Percentiles rank a stretch among this genome's conserved stretches.
phyloP scores from a whole-genome alignment of 352 stramenopile genomes.

The Blastocystis sp. region DNA sequence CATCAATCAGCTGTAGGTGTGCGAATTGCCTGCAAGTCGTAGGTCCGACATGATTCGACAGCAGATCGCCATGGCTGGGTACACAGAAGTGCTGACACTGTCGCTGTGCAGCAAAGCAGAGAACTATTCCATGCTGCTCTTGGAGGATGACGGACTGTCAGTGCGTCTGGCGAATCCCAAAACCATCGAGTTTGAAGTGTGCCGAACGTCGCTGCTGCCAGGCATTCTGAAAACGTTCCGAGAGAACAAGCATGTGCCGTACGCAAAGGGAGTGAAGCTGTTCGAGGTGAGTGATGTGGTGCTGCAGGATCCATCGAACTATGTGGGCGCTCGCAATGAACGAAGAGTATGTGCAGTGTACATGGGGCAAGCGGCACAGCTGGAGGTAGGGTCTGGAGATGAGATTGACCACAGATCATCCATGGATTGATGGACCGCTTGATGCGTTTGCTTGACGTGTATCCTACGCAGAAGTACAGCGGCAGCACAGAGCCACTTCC shows the following conservation, averaged over 20 bases:
- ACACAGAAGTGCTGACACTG: slow-evolving; percentile 94
- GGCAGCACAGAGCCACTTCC: slow-evolving; percentile 70
- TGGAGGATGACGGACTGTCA: slow-evolving; percentile 75
- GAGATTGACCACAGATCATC: slow-evolving; percentile 71
- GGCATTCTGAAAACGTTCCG: slow-evolving; percentile 96
- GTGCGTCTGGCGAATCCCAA: slow-evolving; percentile 94
- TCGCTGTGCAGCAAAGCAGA: slow-evolving; percentile 91
- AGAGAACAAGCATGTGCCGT: slow-evolving; percentile 87
- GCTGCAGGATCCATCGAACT: slow-evolving; percentile 78
- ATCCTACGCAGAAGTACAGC: slow-evolving; percentile 68
- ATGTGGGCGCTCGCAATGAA: slow-evolving; percentile 88
- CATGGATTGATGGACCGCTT: slow-evolving; percentile 96
- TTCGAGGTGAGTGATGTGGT: slow-evolving; percentile 99
- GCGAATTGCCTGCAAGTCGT: neutral
- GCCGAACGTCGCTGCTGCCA: slow-evolving; percentile 92
- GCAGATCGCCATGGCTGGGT: slow-evolving; percentile 92
- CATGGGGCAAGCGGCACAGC: slow-evolving; percentile 88
- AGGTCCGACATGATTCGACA: slow-evolving; percentile 86
- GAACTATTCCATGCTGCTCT: slow-evolving; percentile 87
- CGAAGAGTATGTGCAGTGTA: slow-evolving; percentile 89
- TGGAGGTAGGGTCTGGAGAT: slow-evolving; percentile 74
- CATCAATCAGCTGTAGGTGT: slow-evolving; percentile 83
- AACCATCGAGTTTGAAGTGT: slow-evolving; percentile 97
- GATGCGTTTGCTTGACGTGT: slow-evolving; percentile 91
- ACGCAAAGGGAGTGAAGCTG: slow-evolving; percentile 93